phyloP scores from a whole-genome alignment of 1,284 basidiomycete genomes.

The Cutaneotrichosporon sp. region DNA sequence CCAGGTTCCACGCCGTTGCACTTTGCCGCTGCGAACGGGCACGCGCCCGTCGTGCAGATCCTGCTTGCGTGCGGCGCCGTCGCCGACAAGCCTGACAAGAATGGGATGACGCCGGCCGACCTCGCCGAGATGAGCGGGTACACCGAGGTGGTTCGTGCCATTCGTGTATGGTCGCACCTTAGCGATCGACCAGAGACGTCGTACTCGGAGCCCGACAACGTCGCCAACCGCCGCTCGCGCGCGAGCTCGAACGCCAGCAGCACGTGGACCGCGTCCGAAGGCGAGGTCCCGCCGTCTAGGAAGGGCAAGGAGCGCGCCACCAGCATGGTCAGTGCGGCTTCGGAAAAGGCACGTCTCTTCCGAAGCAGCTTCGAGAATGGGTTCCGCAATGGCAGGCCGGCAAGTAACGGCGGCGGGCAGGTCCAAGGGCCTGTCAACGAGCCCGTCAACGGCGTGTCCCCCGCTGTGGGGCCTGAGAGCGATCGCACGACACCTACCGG shows the following conservation, averaged over 20 bases:
- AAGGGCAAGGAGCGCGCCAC: conserved; percentile 38
- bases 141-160: conserved; percentile 44
- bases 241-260: conserved; percentile 9
- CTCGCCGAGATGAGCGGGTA: conserved; percentile 51
- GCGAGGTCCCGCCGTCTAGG: conserved; percentile 12
- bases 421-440: not conserved
- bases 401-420: not conserved
- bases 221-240: not conserved
- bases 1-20: conserved; percentile 83
- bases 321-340: conserved; percentile 29
- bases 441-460: too few relatives aligned
- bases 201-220: not conserved
- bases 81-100: conserved; percentile 72
- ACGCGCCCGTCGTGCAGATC: conserved; percentile 64
- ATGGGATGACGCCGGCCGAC: conserved; percentile 67
- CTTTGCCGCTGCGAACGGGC: conserved; percentile 87
- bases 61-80: conserved; percentile 75
- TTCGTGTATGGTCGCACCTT: conserved; percentile 43
- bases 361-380: conserved; percentile 12
- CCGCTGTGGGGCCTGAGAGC: too few relatives aligned
- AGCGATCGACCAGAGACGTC: conserved; percentile 9
- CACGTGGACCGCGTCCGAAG: not conserved
- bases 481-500: not conserved
- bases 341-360: conserved; percentile 21
- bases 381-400: not conserved